Percentiles rank a stretch among this genome's conserved stretches.
Conservation (phyloP, 805 yeast genomes). For the Wickerhamomyces queroliae region DNA sequence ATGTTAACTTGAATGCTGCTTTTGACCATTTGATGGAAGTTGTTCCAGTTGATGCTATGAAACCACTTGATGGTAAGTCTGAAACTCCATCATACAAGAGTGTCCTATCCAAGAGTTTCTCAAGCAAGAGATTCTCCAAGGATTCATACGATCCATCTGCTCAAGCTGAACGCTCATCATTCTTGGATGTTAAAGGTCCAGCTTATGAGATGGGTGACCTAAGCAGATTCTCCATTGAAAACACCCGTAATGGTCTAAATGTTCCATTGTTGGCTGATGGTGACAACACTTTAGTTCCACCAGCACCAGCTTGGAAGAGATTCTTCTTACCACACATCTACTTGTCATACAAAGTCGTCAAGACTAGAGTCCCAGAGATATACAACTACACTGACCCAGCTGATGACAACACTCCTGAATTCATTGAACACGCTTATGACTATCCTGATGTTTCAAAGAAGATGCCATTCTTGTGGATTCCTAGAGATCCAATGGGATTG, state of each 20-base stretch:
- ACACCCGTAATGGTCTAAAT: constrained; percentile 15
- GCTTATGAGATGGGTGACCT: constrained; percentile 22
- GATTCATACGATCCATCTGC: constrained; percentile 5
- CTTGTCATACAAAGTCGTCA: constrained; percentile 40
- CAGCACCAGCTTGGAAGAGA: constrained; percentile 37
- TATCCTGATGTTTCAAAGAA: constrained; percentile 66
- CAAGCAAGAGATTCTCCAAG: constrained; percentile 4
- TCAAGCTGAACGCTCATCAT: constrained; percentile 2
- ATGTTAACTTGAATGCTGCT: constrained; percentile 56
- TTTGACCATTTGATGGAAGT: constrained; percentile 54
- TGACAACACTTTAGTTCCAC: constrained; percentile 24
- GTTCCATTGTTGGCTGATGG: constrained; percentile 74
- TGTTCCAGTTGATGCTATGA: constrained; percentile 70
- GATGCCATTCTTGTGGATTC: constrained; percentile 85
- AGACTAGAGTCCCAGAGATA: constrained; percentile 52
- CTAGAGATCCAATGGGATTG: constrained; percentile 83
- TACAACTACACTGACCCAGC: constrained; percentile 45
- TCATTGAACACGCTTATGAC: constrained; percentile 59
- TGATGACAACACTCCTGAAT: constrained; percentile 28
- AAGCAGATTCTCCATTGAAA: constrained; percentile 15
- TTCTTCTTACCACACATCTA: constrained; percentile 53
- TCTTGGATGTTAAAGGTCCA: constrained; percentile 11
- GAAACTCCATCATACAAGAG: constrained; percentile 50
- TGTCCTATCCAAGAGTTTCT: background rate
- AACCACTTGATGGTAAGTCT: constrained; percentile 65